phyloP scores from a whole-genome alignment of 495 filamentous ascomycete genomes.

The Neurospora sp. region DNA sequence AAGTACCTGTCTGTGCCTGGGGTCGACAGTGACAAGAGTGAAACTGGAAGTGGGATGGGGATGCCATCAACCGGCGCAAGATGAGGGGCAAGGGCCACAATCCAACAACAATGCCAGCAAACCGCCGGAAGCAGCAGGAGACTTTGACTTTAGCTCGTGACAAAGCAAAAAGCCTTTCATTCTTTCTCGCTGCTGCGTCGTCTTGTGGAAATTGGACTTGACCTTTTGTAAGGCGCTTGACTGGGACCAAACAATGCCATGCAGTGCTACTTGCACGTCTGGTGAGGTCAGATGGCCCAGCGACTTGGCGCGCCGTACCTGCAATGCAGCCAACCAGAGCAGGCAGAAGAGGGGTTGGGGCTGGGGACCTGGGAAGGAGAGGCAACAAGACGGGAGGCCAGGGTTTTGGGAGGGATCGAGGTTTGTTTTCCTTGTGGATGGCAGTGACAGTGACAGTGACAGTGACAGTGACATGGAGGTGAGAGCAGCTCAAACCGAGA shows the following conservation, averaged over 20 bases:
- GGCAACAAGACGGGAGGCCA: slow-evolving; percentile 14
- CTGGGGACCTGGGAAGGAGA: slow-evolving; percentile 3
- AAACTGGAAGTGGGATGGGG: background rate
- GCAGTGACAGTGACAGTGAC: background rate
- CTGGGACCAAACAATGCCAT: slow-evolving; percentile 3
- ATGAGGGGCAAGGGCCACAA: background rate
- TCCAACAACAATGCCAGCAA: background rate
- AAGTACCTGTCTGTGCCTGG: background rate
- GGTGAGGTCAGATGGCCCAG: slow-evolving; percentile 29
- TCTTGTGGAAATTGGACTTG: background rate
- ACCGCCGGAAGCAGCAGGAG: background rate
- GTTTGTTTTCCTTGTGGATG: slow-evolving; percentile 21
- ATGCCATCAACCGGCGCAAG: background rate
- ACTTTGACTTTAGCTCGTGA: background rate
- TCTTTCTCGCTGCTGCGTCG: background rate
- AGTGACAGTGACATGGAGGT: background rate
- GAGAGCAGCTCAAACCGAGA: background rate
- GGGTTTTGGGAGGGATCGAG: slow-evolving; percentile 1
- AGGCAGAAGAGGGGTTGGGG: slow-evolving; percentile 20
- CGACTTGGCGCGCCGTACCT: slow-evolving; percentile 21
- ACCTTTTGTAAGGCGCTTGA: background rate
- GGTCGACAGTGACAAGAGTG: background rate
- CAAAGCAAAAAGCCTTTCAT: background rate
- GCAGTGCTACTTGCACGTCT: slow-evolving; percentile 19
- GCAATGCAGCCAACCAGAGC: slow-evolving; percentile 21